A percentile compares a stretch with the other conserved stretches of the same genome.
These are phyloP conservation scores for Talaromyces trachyspermus DNA, from an alignment of 495 filamentous ascomycete species.

Conservation along the genomic window DNA sequence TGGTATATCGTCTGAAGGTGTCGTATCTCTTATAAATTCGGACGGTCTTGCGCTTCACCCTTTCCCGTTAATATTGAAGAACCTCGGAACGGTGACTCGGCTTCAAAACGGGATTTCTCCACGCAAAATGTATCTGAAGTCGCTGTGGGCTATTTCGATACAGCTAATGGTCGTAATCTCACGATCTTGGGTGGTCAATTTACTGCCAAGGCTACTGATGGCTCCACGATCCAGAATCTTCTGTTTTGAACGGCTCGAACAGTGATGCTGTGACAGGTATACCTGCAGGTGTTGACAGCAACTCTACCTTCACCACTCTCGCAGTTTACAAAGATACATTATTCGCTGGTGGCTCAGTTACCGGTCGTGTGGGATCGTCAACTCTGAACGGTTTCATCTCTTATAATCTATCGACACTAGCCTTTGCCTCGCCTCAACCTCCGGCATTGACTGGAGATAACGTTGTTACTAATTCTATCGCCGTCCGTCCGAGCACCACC, in stretches of 20 bases:
- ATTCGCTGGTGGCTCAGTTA: conserved; percentile 75
- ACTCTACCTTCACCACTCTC: conserved; percentile 70
- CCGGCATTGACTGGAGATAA: conserved; percentile 58
- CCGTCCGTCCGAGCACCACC: conserved; percentile 52
- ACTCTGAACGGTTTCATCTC: conserved; percentile 66
- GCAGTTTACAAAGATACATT: conserved; percentile 59
- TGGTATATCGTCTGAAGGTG: conserved; percentile 58
- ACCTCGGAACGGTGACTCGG: conserved; percentile 21
- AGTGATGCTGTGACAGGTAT: conserved; percentile 63
- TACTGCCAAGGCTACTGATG: conserved; percentile 58
- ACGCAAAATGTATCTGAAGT: conserved; percentile 53
- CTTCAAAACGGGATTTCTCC: conserved; percentile 51
- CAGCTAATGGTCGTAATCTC: conserved; percentile 58
- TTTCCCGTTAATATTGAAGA: conserved; percentile 57
- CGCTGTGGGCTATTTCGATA: conserved; percentile 70
- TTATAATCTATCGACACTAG: conserved; percentile 61
- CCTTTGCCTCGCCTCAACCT: conserved; percentile 57
- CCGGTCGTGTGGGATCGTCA: conserved; percentile 57
- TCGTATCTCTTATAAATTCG: conserved; percentile 50
- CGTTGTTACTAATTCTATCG: conserved; percentile 69
- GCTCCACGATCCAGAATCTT: conserved; percentile 68
- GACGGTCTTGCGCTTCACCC: conserved; percentile 40
- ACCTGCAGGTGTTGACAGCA: conserved; percentile 52
- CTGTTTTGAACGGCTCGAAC: conserved; percentile 62
- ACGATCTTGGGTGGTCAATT: conserved; percentile 91